A percentile compares a stretch with the other conserved stretches of the same genome.
phyloP scores from a whole-genome alignment of 176 grass and related monocot genomes.

The Bolboschoenus planiculmis region DNA sequence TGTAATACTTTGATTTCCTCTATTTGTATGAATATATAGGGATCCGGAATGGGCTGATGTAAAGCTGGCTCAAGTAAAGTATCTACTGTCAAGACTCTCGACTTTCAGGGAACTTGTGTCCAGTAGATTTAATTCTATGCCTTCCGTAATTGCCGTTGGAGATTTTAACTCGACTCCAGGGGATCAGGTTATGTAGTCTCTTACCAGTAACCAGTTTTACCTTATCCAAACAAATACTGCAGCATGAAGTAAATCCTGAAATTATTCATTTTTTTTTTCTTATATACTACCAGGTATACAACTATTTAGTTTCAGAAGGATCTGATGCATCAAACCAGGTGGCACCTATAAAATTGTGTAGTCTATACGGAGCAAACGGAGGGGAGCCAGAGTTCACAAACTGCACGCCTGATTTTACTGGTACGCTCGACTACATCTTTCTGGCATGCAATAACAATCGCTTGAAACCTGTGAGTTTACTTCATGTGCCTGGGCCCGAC shows the following conservation, averaged over 20 bases:
- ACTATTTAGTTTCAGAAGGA: constrained; percentile 37
- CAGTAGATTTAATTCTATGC: constrained; percentile 50
- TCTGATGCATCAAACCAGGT: constrained; percentile 20
- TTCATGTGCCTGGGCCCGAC: constrained; percentile 46
- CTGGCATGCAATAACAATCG: constrained; percentile 22
- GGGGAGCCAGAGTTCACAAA: constrained; percentile 85
- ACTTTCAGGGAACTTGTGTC: constrained; percentile 66
- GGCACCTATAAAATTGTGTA: constrained; percentile 41
- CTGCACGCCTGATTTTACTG: constrained; percentile 81
- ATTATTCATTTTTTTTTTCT: neutral
- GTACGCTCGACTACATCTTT: constrained; percentile 84
- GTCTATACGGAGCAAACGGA: constrained; percentile 72
- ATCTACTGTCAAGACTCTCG: constrained; percentile 68
- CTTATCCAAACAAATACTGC: neutral
- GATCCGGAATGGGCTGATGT: constrained; percentile 84
- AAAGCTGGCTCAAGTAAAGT: constrained; percentile 89
- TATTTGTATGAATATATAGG: constrained; percentile 43
- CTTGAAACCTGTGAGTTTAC: constrained; percentile 58
- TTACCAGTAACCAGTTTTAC: neutral
- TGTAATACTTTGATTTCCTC: constrained; percentile 21
- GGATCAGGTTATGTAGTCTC: constrained; percentile 44
- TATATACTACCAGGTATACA: constrained; percentile 64
- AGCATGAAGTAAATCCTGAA: neutral
- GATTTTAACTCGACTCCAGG: constrained; percentile 91
- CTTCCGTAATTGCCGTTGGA: constrained; percentile 78